Base-by-base conservation (phyloP, 1,284 basidiomycete genomes). In the Ceratobasidium sp. region DNA sequence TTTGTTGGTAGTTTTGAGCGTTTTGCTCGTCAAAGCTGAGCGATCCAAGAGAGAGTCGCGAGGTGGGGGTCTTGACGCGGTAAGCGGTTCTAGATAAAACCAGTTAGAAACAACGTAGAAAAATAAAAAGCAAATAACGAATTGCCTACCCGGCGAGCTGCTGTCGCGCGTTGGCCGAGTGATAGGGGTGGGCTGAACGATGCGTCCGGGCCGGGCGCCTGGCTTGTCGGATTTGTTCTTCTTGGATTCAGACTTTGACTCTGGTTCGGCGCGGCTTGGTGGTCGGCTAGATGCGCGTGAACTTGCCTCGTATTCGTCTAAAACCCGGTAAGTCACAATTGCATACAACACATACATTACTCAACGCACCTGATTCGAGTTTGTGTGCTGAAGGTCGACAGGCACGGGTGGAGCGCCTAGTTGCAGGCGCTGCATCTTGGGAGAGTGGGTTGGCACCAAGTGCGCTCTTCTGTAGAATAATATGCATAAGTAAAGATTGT, bases 341-440 rank as follows among this genome's bases (percentile, higher is more conserved):
- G 7, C 10, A 8, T 3, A 45, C 17, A 17, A 45, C 10, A 17
- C 17, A 28, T n/a, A 47, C 17, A 13, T 10, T 3, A 28, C 1
- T 23, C 8, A 1, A 28, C 26, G 10, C 11, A 53, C 51, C 51
- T 2, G 51, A 53, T 31, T 49, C 42, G 15, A 51, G 15, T 23
- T 66, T 66, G 5, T 49, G 64, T 8, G 31, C 31, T 15, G 64
- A 66, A 15, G 64, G 64, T 2, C 64, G 64, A n/a, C 64, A 47
- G 3, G 47, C 2, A 10, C 47, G 47, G 15, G 4, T 2, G 17
- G 64, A 66, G 17, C 64, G 39, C 45, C 33, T 66, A n/a, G 42
- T 6, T 53, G 26, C 51, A 53, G 49, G n/a, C 49, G n/a, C 49
- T 10, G n/a, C 11, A 8, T 53, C n/a, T 23, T n/a, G n/a, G n/a